Evolutionary conservation across 2,329 filamentous ascomycete species (phyloP).

Genomic region (Nothomitra cinnamomea): DNA sequence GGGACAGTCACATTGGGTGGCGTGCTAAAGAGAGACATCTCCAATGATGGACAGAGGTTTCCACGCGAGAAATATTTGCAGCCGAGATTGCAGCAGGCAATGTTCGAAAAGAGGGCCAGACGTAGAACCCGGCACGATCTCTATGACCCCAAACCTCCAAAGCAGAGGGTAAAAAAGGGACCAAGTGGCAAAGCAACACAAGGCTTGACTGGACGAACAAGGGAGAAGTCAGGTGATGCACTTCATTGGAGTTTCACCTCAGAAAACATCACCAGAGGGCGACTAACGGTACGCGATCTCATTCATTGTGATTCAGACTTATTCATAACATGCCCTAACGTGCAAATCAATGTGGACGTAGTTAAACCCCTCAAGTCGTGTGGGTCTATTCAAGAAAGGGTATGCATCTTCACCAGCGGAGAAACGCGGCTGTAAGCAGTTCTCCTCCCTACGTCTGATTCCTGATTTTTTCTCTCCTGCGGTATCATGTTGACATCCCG

Average conservation of each 20-base stretch:
- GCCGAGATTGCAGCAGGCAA: conserved; percentile 8
- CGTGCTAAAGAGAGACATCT: neutral
- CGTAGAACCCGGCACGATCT: conserved; percentile 38
- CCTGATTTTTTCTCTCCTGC: neutral
- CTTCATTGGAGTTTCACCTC: conserved; percentile 31
- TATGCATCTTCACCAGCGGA: conserved; percentile 20
- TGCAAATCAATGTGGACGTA: conserved; percentile 11
- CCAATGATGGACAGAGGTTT: neutral
- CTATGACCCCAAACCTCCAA: conserved; percentile 29
- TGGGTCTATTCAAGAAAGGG: conserved; percentile 31
- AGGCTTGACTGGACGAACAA: conserved; percentile 19
- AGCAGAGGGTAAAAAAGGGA: conserved; percentile 1
- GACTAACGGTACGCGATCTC: conserved; percentile 31
- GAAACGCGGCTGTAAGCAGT: conserved; percentile 22
- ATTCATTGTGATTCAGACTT: neutral
- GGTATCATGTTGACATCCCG: neutral
- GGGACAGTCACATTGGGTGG: neutral
- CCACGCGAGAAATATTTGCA: conserved; percentile 8
- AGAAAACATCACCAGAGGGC: conserved; percentile 32
- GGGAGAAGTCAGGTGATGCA: conserved; percentile 12
- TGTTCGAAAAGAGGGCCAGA: conserved; percentile 34
- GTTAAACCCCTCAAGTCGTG: conserved; percentile 22
- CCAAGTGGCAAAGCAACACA: conserved; percentile 14
- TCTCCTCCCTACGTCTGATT: neutral
- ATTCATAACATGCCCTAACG: conserved; percentile 5